Conservation (phyloP, 192 early-diverging fungal species). For the Backusella mclennaniae region DNA sequence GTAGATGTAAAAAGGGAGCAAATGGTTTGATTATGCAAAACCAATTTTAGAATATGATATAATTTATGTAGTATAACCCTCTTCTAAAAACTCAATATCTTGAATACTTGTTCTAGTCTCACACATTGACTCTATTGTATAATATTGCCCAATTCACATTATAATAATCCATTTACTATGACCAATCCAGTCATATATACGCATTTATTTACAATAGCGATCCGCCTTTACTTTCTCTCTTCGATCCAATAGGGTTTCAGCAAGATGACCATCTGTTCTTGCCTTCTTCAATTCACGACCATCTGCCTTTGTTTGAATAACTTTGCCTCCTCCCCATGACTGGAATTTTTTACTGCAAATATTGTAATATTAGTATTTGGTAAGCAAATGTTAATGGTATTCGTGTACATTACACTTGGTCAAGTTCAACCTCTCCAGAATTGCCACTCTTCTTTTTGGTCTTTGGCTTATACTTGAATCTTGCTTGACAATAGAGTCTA, state of each 20-base stretch:
- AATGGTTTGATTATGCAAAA: neutral
- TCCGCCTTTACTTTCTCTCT: constrained; percentile 81
- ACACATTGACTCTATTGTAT: no score
- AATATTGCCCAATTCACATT: no score
- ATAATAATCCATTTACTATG: neutral
- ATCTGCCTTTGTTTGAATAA: constrained; percentile 55
- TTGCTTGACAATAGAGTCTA: constrained; percentile 67
- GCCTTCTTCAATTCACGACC: constrained; percentile 58
- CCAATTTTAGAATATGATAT: neutral
- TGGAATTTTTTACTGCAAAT: constrained; percentile 66
- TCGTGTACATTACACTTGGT: constrained; percentile 56
- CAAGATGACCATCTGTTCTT: constrained; percentile 65
- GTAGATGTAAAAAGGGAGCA: no score
- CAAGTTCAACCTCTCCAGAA: constrained; percentile 58
- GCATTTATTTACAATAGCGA: constrained; percentile 71
- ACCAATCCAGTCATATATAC: neutral
- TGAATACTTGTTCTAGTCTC: no score
- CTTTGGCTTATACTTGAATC: constrained; percentile 57
- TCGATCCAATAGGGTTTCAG: constrained; percentile 77
- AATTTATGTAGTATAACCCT: neutral
- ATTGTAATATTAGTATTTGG: neutral
- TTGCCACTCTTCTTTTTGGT: constrained; percentile 47
- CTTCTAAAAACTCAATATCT: neutral
- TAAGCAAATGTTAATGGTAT: neutral
- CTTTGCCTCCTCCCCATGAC: constrained; percentile 66